Evolutionary conservation across 306 rosid genomes (phyloP).

Genomic region (Acacia crassicarpa): DNA sequence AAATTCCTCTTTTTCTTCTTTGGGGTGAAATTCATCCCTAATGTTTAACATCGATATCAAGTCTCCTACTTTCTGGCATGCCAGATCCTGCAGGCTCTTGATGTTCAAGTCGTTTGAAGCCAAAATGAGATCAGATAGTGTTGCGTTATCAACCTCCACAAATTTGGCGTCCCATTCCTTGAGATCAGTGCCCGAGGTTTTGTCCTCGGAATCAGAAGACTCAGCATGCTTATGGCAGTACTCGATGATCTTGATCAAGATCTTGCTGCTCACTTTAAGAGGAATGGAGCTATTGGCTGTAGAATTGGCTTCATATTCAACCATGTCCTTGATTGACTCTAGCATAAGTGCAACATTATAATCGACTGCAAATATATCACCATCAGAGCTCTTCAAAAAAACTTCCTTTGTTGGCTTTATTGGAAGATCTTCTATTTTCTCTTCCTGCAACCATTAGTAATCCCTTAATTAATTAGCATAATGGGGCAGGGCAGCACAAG

Average conservation of each 20-base stretch:
- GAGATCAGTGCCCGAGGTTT: constrained; percentile 21
- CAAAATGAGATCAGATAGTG: constrained; percentile 54
- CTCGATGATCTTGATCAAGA: constrained; percentile 59
- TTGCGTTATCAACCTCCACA: constrained; percentile 49
- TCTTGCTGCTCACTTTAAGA: constrained; percentile 51
- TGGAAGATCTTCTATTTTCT: constrained; percentile 22
- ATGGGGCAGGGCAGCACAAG: not conserved
- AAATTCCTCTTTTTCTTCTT: constrained; percentile 47
- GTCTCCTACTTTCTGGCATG: constrained; percentile 40
- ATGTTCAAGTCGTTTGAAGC: constrained; percentile 61
- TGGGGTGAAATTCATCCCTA: constrained; percentile 44
- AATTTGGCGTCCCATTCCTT: constrained; percentile 52
- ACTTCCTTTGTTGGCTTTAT: constrained; percentile 46
- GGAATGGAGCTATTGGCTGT: constrained; percentile 44
- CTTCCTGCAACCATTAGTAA: constrained; percentile 24
- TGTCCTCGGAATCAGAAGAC: constrained; percentile 6
- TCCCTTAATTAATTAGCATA: not conserved
- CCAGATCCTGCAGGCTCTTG: constrained; percentile 44
- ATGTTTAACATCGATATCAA: constrained; percentile 54
- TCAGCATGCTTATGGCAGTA: constrained; percentile 57
- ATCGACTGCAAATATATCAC: constrained; percentile 58
- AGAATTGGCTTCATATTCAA: constrained; percentile 41
- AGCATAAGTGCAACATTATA: constrained; percentile 53
- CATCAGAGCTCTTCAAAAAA: constrained; percentile 52
- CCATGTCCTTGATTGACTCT: constrained; percentile 48